Conservation (phyloP, 495 filamentous ascomycete genomes). For the Gamarada debralockiae region DNA sequence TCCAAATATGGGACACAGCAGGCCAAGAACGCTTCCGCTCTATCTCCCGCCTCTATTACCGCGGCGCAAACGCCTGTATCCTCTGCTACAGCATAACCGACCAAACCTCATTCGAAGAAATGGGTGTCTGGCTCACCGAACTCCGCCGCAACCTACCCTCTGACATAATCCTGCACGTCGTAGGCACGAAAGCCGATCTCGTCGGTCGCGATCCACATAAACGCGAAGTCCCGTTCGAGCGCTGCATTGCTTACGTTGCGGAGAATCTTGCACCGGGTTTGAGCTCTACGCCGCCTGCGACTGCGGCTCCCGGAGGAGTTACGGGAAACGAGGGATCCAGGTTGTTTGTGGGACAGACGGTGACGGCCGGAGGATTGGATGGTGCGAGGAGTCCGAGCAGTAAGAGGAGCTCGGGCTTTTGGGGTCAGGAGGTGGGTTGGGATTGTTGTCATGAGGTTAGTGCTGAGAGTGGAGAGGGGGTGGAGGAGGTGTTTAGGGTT, state of each 20-base stretch:
- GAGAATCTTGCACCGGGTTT: slow-evolving; percentile 75
- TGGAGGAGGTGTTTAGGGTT: slow-evolving; percentile 95
- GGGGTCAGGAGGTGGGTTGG: slow-evolving; percentile 91
- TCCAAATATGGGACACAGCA: slow-evolving; percentile 94
- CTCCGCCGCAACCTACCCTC: slow-evolving; percentile 31
- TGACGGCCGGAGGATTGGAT: slow-evolving; percentile 2
- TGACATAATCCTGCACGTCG: slow-evolving; percentile 90
- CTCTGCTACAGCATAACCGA: slow-evolving; percentile 94
- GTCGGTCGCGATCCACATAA: slow-evolving; percentile 73
- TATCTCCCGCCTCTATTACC: slow-evolving; percentile 92
- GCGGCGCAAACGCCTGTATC: slow-evolving; percentile 89
- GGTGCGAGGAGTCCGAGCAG: slow-evolving; percentile 62
- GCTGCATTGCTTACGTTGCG: slow-evolving; percentile 90
- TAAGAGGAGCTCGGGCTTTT: slow-evolving; percentile 80
- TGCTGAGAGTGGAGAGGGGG: slow-evolving; percentile 90
- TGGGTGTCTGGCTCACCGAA: slow-evolving; percentile 88
- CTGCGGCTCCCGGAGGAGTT: slow-evolving; percentile 37
- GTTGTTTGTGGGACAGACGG: neutral
- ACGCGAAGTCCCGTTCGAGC: slow-evolving; percentile 85
- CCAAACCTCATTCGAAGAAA: slow-evolving; percentile 80
- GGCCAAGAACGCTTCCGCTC: slow-evolving; percentile 94
- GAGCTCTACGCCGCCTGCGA: slow-evolving; percentile 61
- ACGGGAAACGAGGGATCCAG: slow-evolving; percentile 20
- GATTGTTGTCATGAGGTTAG: slow-evolving; percentile 96
- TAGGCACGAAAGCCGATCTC: slow-evolving; percentile 92